Percentiles rank a stretch among this genome's conserved stretches.
phyloP scores from a whole-genome alignment of 495 filamentous ascomycete species.

The Tuber microsphaerosporum region DNA sequence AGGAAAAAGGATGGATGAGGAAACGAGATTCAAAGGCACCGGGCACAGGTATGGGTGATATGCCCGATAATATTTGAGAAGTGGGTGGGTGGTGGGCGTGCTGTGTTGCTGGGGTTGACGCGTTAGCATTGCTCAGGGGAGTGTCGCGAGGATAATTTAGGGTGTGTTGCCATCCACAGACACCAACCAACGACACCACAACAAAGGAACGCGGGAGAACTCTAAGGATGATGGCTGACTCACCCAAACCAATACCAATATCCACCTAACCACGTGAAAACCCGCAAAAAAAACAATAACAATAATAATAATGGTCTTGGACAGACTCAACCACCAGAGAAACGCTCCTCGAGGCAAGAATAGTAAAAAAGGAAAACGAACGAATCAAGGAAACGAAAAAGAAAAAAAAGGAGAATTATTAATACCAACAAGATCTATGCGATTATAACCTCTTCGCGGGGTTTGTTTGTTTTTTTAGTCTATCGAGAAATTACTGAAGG shows the following conservation, averaged over 20 bases:
- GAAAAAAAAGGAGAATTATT: slow-evolving; percentile 7
- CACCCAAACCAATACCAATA: slow-evolving; percentile 16
- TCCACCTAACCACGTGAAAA: slow-evolving; percentile 27
- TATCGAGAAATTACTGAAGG: not conserved
- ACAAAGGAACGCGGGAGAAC: slow-evolving; percentile 31
- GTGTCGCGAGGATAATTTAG: not conserved
- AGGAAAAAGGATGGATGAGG: slow-evolving; percentile 2
- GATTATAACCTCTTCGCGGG: not conserved
- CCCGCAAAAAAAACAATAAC: slow-evolving; percentile 12
- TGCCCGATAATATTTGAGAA: slow-evolving; percentile 2
- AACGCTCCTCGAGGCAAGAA: not conserved
- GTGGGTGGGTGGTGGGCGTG: slow-evolving; percentile 8
- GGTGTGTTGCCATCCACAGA: slow-evolving; percentile 13
- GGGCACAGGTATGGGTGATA: not conserved
- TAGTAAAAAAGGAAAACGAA: not conserved
- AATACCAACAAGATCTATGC: slow-evolving; percentile 11
- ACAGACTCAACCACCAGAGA: slow-evolving; percentile 6
- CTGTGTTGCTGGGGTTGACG: slow-evolving; percentile 30
- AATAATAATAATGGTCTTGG: slow-evolving; percentile 12
- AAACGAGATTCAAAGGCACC: slow-evolving; percentile 4
- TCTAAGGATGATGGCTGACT: slow-evolving; percentile 16
- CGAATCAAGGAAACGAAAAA: slow-evolving; percentile 3
- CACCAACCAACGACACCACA: slow-evolving; percentile 22
- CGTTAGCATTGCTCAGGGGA: slow-evolving; percentile 34
- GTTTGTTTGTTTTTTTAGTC: not conserved